A percentile compares a stretch with the other conserved stretches of the same genome.
These are phyloP conservation scores for Larix sibirica DNA, from an alignment of 83 land plant genomes.

Conservation along the genomic window DNA sequence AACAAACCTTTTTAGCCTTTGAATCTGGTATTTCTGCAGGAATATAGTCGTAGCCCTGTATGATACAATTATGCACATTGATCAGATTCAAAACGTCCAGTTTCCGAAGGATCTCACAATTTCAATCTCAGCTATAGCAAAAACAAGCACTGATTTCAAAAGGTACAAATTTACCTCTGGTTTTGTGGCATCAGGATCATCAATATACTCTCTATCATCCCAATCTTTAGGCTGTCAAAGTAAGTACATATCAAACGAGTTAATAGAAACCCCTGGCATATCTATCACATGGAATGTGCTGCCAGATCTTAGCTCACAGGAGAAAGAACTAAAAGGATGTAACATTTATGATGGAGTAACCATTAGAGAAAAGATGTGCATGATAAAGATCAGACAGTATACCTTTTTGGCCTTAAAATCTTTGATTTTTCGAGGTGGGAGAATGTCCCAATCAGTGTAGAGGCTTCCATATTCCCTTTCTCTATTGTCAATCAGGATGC, in stretches of 20 bases:
- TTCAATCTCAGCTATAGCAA: background rate
- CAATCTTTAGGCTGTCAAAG: slow-evolving; percentile 76
- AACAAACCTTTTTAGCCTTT: slow-evolving; percentile 66
- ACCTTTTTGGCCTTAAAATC: slow-evolving; percentile 83
- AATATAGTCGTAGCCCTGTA: slow-evolving; percentile 81
- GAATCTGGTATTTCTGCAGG: slow-evolving; percentile 84
- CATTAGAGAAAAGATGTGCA: background rate
- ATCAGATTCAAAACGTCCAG: background rate
- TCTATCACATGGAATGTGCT: background rate
- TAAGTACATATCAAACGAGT: background rate
- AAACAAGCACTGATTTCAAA: background rate
- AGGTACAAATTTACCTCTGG: slow-evolving; percentile 57
- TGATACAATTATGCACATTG: slow-evolving; percentile 6
- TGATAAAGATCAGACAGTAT: background rate
- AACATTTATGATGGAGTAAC: background rate
- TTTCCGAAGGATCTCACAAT: background rate
- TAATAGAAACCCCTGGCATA: background rate
- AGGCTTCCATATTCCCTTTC: slow-evolving; percentile 92
- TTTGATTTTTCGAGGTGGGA: slow-evolving; percentile 86
- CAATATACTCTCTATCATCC: slow-evolving; percentile 85
- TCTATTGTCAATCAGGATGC: slow-evolving; percentile 75
- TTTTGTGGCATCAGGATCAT: slow-evolving; percentile 73
- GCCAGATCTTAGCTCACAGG: background rate
- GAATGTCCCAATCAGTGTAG: slow-evolving; percentile 91
- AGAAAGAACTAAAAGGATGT: background rate